phyloP scores from a whole-genome alignment of 345 rosid genomes.

The Gossypium ekmanianum region DNA sequence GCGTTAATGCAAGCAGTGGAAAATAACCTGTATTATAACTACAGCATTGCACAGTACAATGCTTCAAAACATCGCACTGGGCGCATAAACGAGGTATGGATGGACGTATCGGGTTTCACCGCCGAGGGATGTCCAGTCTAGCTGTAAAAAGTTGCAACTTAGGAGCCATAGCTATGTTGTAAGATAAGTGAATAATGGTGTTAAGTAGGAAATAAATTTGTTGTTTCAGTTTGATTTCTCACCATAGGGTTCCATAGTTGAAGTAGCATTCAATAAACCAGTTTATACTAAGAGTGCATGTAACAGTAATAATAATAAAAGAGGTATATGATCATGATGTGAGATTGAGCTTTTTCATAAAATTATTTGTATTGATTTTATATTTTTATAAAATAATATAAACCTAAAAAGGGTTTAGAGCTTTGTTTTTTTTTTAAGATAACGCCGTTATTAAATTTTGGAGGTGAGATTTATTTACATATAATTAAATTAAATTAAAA shows the following conservation, averaged over 20 bases:
- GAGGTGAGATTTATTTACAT: no score
- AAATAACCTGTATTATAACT: constrained; percentile 16
- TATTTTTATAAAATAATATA: no score
- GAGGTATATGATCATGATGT: no score
- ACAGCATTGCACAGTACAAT: constrained; percentile 43
- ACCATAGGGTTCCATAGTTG: background rate
- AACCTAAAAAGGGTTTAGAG: no score
- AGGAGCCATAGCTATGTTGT: background rate
- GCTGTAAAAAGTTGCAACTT: background rate
- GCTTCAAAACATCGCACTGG: constrained; percentile 27
- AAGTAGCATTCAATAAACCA: background rate
- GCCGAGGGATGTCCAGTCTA: constrained; percentile 22
- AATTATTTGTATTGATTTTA: no score
- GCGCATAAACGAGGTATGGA: constrained; percentile 48
- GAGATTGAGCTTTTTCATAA: no score
- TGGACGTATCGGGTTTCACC: constrained; percentile 27
- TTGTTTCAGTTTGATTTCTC: background rate
- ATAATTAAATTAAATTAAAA: no score
- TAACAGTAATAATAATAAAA: background rate
- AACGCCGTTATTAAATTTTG: no score
- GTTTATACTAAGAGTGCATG: background rate
- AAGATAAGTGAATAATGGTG: background rate
- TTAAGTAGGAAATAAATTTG: background rate
- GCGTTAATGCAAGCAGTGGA: background rate
- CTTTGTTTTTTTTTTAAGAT: no score